These are phyloP conservation scores for Gossypium arboreum DNA, from an alignment of 345 rosid genomes.

Conservation along the genomic window DNA sequence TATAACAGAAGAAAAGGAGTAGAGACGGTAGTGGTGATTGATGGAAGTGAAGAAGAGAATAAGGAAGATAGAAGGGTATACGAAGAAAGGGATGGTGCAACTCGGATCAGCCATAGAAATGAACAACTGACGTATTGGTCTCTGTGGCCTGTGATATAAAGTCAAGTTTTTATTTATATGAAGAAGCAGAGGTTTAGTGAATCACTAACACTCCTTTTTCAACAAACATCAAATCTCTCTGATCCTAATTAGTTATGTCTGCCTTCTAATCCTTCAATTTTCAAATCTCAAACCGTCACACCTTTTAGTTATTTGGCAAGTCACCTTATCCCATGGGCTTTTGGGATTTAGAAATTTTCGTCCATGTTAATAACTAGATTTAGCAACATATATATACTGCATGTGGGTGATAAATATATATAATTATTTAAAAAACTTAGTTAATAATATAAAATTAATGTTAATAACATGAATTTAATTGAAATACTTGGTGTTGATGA, in stretches of 20 bases:
- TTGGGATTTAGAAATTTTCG: neutral
- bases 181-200: constrained; percentile 5
- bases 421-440: too few relatives aligned
- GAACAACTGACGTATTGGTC: neutral
- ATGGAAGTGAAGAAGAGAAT: constrained; percentile 43
- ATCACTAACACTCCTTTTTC: neutral
- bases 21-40: constrained; percentile 27
- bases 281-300: neutral
- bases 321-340: neutral
- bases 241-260: neutral
- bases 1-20: constrained; percentile 18
- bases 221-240: neutral
- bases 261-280: neutral
- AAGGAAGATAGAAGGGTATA: constrained; percentile 42
- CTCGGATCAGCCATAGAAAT: constrained; percentile 43
- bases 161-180: too few relatives aligned
- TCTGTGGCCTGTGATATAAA: neutral
- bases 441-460: too few relatives aligned
- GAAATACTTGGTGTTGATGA: too few relatives aligned
- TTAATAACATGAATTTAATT: too few relatives aligned
- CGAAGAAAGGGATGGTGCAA: constrained; percentile 33
- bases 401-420: too few relatives aligned
- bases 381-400: too few relatives aligned
- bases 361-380: neutral
- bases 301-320: neutral